phyloP scores from a whole-genome alignment of 2,329 filamentous ascomycete genomes.

The Orbilia quercus region DNA sequence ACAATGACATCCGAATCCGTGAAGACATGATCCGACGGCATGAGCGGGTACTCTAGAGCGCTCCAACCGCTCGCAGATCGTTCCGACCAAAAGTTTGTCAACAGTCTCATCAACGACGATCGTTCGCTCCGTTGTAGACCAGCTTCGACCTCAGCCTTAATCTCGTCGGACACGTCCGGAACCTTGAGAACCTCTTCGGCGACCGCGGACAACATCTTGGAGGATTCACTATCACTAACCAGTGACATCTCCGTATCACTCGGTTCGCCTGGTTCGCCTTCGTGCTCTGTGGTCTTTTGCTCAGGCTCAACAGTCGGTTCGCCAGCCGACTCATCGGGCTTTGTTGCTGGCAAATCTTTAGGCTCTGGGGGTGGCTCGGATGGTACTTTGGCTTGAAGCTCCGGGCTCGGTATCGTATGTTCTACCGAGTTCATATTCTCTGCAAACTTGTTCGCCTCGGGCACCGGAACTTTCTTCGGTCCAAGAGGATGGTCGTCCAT shows the following conservation, averaged over 20 bases:
- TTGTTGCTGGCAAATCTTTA: conserved; percentile 24
- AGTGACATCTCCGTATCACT: conserved; percentile 80
- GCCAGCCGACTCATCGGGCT: conserved; percentile 19
- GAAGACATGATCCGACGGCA: conserved; percentile 88
- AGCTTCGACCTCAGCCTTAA: conserved; percentile 71
- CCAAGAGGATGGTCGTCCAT: conserved; percentile 52
- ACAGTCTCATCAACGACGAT: conserved; percentile 90
- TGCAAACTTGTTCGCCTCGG: conserved; percentile 57
- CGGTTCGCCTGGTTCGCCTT: conserved; percentile 70
- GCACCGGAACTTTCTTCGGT: conserved; percentile 58
- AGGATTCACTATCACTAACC: conserved; percentile 72
- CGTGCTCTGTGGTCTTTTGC: conserved; percentile 61
- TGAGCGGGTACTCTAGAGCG: conserved; percentile 87
- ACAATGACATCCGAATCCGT: conserved; percentile 97
- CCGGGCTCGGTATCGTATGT: conserved; percentile 52
- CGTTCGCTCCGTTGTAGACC: conserved; percentile 90
- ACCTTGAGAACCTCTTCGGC: conserved; percentile 65
- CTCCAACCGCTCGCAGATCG: conserved; percentile 95
- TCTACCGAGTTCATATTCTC: conserved; percentile 56
- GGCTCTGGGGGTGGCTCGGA: conserved; percentile 3
- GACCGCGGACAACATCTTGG: conserved; percentile 54
- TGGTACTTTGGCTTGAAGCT: conserved; percentile 22
- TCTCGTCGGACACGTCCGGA: conserved; percentile 57
- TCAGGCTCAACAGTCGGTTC: conserved; percentile 27
- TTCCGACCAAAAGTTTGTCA: conserved; percentile 98